Percentiles rank a stretch among this genome's conserved stretches.
These are phyloP conservation scores for Saitozyma podzolica DNA, from an alignment of 768 basidiomycete genomes.

Conservation along the genomic window DNA sequence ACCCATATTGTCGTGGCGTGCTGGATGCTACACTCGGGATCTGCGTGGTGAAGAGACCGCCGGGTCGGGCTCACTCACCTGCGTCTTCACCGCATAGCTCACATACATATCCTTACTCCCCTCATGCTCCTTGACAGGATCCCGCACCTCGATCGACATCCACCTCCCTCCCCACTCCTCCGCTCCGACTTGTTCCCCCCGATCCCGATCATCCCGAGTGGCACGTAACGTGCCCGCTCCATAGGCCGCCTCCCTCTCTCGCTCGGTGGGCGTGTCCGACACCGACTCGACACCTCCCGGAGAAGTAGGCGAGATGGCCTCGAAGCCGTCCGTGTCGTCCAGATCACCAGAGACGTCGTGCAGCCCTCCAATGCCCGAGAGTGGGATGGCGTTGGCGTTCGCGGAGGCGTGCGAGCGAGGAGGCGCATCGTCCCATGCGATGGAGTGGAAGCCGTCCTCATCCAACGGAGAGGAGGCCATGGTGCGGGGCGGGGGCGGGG, in stretches of 20 bases:
- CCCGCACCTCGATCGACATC: slow-evolving; percentile 63
- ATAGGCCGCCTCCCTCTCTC: background rate
- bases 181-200: slow-evolving; percentile 18
- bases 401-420: slow-evolving; percentile 7
- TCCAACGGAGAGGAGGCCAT: slow-evolving; percentile 25
- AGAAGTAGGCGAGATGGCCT: slow-evolving; percentile 35
- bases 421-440: slow-evolving; percentile 45
- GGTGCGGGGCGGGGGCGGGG: too few relatives aligned
- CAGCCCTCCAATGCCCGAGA: background rate
- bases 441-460: slow-evolving; percentile 47
- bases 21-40: too few relatives aligned
- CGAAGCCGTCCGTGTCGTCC: slow-evolving; percentile 34
- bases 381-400: background rate
- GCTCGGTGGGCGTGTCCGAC: slow-evolving; percentile 14
- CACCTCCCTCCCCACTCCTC: slow-evolving; percentile 45
- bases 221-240: slow-evolving; percentile 2
- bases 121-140: slow-evolving; percentile 92
- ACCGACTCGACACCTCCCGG: slow-evolving; percentile 6
- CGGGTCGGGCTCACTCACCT: slow-evolving; percentile 61
- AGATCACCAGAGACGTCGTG: slow-evolving; percentile 6
- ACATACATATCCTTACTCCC: slow-evolving; percentile 98
- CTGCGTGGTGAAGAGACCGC: background rate
- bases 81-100: slow-evolving; percentile 84
- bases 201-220: slow-evolving; percentile 6
- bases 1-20: background rate